Evolutionary conservation across 2,329 filamentous ascomycete species (phyloP).

Genomic region (Graphilbum sp.): DNA sequence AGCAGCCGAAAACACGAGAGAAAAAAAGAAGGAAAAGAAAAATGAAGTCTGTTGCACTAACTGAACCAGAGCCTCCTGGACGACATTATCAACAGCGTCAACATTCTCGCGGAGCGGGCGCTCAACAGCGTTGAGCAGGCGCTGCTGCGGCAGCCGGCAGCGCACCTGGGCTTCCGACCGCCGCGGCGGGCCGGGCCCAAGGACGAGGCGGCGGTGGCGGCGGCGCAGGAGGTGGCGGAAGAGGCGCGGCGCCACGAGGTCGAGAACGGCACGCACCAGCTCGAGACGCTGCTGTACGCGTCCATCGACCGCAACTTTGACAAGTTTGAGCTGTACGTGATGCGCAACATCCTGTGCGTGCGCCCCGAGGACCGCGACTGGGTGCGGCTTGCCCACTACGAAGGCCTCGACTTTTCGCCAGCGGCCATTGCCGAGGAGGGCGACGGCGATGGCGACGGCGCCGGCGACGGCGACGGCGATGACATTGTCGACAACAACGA

Average conservation of each 20-base stretch:
- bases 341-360: constrained; percentile 70
- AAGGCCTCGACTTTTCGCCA: constrained; percentile 41
- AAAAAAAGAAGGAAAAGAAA: background rate
- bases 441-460: no score
- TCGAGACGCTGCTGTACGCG: constrained; percentile 67
- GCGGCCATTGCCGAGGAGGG: no score
- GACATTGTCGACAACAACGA: no score
- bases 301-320: constrained; percentile 77
- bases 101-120: constrained; percentile 80
- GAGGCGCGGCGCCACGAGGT: constrained; percentile 52
- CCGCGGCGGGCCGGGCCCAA: constrained; percentile 21
- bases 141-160: constrained; percentile 56
- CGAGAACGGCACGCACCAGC: constrained; percentile 71
- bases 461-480: constrained; percentile 1
- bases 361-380: constrained; percentile 54
- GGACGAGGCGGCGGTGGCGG: constrained; percentile 6
- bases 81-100: constrained; percentile 95
- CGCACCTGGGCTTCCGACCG: constrained; percentile 62
- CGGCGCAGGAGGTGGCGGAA: constrained; percentile 16
- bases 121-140: constrained; percentile 77
- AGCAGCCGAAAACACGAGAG: no score
- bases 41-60: background rate
- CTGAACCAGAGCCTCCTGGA: constrained; percentile 65
- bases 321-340: constrained; percentile 74
- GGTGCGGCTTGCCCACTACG: constrained; percentile 74